A percentile compares a stretch with the other conserved stretches of the same genome.
phyloP scores from a whole-genome alignment of 2,329 filamentous ascomycete genomes.

The Xylariomycetidae sp. region DNA sequence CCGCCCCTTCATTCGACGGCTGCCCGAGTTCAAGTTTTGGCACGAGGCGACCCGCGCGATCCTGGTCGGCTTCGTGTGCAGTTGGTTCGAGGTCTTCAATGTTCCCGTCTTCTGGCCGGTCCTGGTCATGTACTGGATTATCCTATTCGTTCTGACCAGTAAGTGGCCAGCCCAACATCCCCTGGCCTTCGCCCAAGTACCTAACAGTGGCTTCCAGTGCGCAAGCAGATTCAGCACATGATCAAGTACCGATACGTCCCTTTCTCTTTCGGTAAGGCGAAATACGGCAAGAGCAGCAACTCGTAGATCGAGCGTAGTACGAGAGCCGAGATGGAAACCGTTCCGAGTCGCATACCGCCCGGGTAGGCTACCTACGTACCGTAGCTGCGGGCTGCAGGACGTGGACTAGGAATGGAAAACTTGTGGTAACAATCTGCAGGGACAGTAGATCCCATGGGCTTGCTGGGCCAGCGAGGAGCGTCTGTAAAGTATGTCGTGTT shows the following conservation, averaged over 20 bases:
- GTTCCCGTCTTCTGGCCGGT: conserved; percentile 99
- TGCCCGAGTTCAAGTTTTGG: conserved; percentile 99
- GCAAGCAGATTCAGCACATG: conserved; percentile 99
- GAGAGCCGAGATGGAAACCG: too few species aligned
- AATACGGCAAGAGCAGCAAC: conserved; percentile 62
- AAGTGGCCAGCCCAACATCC: conserved; percentile 33
- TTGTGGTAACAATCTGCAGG: too few species aligned
- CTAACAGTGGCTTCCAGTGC: conserved; percentile 53
- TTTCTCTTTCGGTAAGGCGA: conserved; percentile 85
- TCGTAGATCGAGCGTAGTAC: too few species aligned
- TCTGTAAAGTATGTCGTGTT: too few species aligned
- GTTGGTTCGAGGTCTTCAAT: conserved; percentile 91
- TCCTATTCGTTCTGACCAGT: conserved; percentile 94
- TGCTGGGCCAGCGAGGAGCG: too few species aligned
- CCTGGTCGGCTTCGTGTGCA: conserved; percentile 75
- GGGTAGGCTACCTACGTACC: too few species aligned
- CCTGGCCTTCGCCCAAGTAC: not conserved
- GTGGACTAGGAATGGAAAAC: too few species aligned
- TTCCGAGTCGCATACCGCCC: too few species aligned
- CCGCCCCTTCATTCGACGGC: conserved; percentile 87
- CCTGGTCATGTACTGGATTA: conserved; percentile 96
- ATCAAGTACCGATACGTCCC: conserved; percentile 99
- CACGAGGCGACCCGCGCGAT: conserved; percentile 88
- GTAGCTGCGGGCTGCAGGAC: too few species aligned
- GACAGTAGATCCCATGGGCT: too few species aligned